Conservation (phyloP, 306 rosid genomes). For the Urtica urens region DNA sequence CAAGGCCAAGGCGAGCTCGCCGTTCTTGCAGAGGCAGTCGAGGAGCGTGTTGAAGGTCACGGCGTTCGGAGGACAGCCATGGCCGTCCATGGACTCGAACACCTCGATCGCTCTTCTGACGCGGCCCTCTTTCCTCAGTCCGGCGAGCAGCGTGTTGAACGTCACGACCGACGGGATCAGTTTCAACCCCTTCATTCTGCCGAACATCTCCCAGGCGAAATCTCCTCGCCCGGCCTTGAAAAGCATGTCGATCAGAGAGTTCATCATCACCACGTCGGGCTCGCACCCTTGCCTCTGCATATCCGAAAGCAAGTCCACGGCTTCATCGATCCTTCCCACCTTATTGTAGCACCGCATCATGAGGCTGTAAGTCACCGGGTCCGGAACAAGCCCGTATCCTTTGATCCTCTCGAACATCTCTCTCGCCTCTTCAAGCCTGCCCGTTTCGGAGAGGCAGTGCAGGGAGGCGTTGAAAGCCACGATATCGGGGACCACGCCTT, state of each 20-base stretch:
- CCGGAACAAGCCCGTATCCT: constrained; percentile 68
- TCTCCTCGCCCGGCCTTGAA: constrained; percentile 73
- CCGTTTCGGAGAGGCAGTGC: constrained; percentile 65
- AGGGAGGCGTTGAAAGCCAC: constrained; percentile 84
- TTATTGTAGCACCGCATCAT: constrained; percentile 92
- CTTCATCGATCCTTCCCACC: constrained; percentile 70
- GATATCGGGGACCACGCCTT: constrained; percentile 71
- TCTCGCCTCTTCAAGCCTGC: constrained; percentile 66
- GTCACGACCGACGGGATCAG: constrained; percentile 85
- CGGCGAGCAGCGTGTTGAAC: constrained; percentile 75
- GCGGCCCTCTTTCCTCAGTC: constrained; percentile 74
- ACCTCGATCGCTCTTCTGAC: constrained; percentile 42
- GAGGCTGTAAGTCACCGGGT: constrained; percentile 75
- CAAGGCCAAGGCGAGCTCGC: constrained; percentile 61
- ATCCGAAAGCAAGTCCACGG: constrained; percentile 50
- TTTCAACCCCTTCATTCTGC: constrained; percentile 69
- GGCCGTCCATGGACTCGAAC: constrained; percentile 55
- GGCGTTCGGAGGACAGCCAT: constrained; percentile 75
- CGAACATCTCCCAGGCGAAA: constrained; percentile 85
- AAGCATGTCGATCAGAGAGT: constrained; percentile 77
- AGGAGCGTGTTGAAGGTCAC: constrained; percentile 69
- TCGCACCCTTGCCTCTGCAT: constrained; percentile 65
- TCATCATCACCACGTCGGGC: constrained; percentile 70
- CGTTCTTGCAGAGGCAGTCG: constrained; percentile 87
- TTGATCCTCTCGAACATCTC: constrained; percentile 52